Base-by-base conservation (phyloP, 1,284 basidiomycete genomes). In the Testicularia cyperi region DNA sequence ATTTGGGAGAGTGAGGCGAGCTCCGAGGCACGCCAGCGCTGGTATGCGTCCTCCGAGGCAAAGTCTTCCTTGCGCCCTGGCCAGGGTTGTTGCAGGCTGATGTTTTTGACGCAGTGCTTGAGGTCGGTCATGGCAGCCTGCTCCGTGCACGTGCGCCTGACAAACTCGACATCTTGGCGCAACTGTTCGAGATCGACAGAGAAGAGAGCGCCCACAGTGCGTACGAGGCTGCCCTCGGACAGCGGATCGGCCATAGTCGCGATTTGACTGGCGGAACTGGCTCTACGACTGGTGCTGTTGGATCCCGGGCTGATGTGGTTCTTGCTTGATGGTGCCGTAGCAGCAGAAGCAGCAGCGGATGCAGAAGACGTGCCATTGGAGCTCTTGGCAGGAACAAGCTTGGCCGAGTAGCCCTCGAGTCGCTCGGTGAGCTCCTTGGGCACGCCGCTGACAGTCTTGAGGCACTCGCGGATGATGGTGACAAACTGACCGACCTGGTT, bases 1-100 rank as follows among this genome's bases (percentile, higher is more conserved):
- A 90, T 82, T 75, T 92, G 88, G 22, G 90, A 90, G 3, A 97
- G 80, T 44, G 86, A 83, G 0, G 87, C 82, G 0, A 89, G 86
- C 79, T 97, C 94, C n/a, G 84, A 79, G 1, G 85, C 83, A 27
- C 85, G 82, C 89, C 91, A 97, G 25, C 87, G 81, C 25, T 85
- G 82, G 84, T 88, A 97, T 0, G 87, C 88, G 1, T 84, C 83
- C 3, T 65, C 62, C 87, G 88, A 44, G 78, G 85, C 20, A 83
- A 97, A 98, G 75, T 98, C 92, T 61, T 89, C 85, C 57, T 86
- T 82, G 35, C 86, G 83, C 22, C 88, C 91, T 0, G 92, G 91
- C 74, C 92, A 91, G 0, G 87, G 79, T 16, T 83, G 81, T 29
- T 89, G 87, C 6, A 88, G 86, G 51, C 87, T 88, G 75, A 97